Percentiles rank a stretch among this genome's conserved stretches.
These are phyloP conservation scores for Alloteropsis angusta DNA, from an alignment of 202 grass and related monocot genomes.

Conservation along the genomic window DNA sequence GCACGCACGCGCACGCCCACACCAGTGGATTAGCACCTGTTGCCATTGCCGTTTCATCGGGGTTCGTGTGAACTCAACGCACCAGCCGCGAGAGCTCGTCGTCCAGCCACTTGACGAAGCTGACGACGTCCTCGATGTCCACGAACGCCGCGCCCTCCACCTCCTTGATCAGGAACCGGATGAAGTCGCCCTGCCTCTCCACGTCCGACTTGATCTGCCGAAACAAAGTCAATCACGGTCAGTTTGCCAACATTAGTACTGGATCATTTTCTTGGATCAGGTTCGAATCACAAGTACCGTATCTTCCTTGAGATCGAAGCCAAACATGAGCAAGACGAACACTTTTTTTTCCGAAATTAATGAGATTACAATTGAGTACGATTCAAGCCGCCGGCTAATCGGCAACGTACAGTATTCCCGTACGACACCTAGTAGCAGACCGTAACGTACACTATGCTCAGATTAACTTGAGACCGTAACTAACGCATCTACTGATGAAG, in stretches of 20 bases:
- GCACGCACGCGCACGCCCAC: neutral
- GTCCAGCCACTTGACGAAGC: conserved; percentile 99
- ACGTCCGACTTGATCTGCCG: conserved; percentile 87
- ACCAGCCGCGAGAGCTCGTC: conserved; percentile 89
- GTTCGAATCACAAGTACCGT: neutral
- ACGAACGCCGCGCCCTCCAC: conserved; percentile 55
- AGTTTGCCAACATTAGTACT: neutral
- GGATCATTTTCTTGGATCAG: neutral
- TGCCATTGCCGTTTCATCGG: neutral
- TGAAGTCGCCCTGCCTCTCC: conserved; percentile 84
- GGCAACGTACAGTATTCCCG: too few species aligned
- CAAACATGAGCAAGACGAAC: neutral
- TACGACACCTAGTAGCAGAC: too few species aligned
- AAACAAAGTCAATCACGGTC: neutral
- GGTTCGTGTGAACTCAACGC: neutral
- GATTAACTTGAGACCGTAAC: conserved; percentile 2
- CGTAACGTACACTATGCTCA: neutral
- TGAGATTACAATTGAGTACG: neutral
- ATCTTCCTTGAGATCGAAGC: neutral
- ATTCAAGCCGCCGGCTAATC: neutral
- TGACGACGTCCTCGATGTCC: conserved; percentile 77
- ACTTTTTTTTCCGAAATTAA: too few species aligned
- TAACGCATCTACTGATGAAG: neutral
- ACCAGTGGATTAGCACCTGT: neutral
- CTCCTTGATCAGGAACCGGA: conserved; percentile 83